phyloP scores from a whole-genome alignment of 768 basidiomycete genomes.

The Tricholoma bakamatsutake region DNA sequence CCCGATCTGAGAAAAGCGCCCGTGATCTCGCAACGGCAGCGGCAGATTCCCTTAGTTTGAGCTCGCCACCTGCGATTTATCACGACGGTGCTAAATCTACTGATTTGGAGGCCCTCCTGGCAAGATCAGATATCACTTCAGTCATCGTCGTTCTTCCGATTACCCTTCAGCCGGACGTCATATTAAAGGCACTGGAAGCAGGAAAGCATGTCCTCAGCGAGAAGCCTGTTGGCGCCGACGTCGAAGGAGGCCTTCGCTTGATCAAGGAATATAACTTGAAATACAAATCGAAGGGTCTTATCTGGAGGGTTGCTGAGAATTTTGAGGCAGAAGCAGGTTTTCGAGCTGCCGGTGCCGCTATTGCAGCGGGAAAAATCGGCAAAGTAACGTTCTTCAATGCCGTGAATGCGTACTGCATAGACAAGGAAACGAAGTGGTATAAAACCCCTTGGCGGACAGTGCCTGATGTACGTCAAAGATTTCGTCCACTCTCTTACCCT shows the following conservation, averaged over 20 bases:
- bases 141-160: constrained; percentile 80
- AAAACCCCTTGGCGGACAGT: constrained; percentile 80
- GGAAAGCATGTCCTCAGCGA: constrained; percentile 89
- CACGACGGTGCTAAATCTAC: constrained; percentile 41
- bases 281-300: constrained; percentile 74
- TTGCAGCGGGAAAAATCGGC: constrained; percentile 63
- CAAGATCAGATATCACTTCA: constrained; percentile 60
- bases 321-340: constrained; percentile 61
- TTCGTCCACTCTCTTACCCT: background rate
- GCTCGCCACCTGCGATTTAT: constrained; percentile 43
- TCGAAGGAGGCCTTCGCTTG: constrained; percentile 54
- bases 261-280: constrained; percentile 61
- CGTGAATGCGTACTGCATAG: constrained; percentile 44
- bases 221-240: constrained; percentile 77
- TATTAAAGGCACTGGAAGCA: constrained; percentile 57
- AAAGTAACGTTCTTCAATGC: constrained; percentile 64
- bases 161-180: constrained; percentile 59
- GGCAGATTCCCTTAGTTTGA: constrained; percentile 31
- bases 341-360: constrained; percentile 39
- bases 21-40: constrained; percentile 47
- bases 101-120: constrained; percentile 59
- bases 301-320: constrained; percentile 19
- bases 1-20: constrained; percentile 62
- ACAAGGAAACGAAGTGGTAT: constrained; percentile 66
- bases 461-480: constrained; percentile 55